These are phyloP conservation scores for Kodamaea hsintzibuensis DNA, from an alignment of 805 yeast species.

Conservation along the genomic window DNA sequence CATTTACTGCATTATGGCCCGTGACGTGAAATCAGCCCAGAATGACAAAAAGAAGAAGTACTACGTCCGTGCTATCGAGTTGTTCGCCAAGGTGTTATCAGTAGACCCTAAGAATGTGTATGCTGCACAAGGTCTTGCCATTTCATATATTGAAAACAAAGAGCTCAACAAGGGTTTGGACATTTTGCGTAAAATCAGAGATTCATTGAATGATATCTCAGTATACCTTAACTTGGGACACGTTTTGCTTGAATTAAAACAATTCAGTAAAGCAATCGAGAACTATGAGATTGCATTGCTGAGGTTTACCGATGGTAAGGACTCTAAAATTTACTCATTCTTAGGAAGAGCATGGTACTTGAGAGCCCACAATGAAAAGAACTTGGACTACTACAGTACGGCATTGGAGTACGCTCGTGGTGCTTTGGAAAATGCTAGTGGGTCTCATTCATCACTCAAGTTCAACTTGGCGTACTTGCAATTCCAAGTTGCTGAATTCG, in stretches of 20 bases:
- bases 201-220: slow-evolving; percentile 81
- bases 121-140: slow-evolving; percentile 98
- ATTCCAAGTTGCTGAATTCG: slow-evolving; percentile 82
- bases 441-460: slow-evolving; percentile 39
- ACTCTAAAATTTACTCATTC: slow-evolving; percentile 64
- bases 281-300: slow-evolving; percentile 78
- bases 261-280: slow-evolving; percentile 84
- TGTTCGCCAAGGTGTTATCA: slow-evolving; percentile 83
- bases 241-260: slow-evolving; percentile 78
- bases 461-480: slow-evolving; percentile 84
- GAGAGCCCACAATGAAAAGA: slow-evolving; percentile 71
- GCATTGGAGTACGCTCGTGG: slow-evolving; percentile 63
- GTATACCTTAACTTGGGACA: slow-evolving; percentile 87
- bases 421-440: slow-evolving; percentile 46
- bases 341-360: slow-evolving; percentile 88
- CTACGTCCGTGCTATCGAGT: slow-evolving; percentile 86
- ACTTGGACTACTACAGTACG: slow-evolving; percentile 55
- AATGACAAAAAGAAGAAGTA: slow-evolving; percentile 64
- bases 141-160: slow-evolving; percentile 83
- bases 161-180: slow-evolving; percentile 77
- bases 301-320: slow-evolving; percentile 62
- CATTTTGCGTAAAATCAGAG: slow-evolving; percentile 84
- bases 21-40: slow-evolving; percentile 60
- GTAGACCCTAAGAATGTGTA: slow-evolving; percentile 83
- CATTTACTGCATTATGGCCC: slow-evolving; percentile 77